A percentile compares a stretch with the other conserved stretches of the same genome.
Evolutionary conservation across 257 asterid genomes (phyloP).

Genomic region (Salvia hispanica): DNA sequence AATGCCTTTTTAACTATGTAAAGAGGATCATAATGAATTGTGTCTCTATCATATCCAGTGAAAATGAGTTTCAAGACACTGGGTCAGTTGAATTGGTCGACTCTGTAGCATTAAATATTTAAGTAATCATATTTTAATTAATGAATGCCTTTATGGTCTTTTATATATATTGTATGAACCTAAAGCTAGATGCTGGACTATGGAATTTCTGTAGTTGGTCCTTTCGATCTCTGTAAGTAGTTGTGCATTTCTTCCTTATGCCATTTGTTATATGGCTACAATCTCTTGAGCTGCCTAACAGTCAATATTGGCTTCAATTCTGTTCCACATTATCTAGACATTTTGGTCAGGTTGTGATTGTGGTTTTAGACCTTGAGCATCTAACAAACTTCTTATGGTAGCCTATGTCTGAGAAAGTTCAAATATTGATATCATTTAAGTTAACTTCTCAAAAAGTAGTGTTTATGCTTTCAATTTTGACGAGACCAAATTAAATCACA

Average conservation of each 20-base stretch:
- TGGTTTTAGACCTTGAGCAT: conserved; percentile 12
- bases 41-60: conserved; percentile 11
- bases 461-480: conserved; percentile 46
- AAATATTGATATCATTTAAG: conserved; percentile 20
- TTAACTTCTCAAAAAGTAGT: conserved; percentile 30
- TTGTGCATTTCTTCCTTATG: conserved; percentile 8
- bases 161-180: not conserved
- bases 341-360: conserved; percentile 25
- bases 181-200: conserved; percentile 14
- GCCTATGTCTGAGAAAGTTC: conserved; percentile 21
- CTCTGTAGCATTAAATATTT: not conserved
- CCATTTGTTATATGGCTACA: not conserved
- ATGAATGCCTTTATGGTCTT: not conserved
- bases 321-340: not conserved
- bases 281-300: not conserved
- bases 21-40: not conserved
- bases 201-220: not conserved
- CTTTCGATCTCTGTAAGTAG: not conserved
- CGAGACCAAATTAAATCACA: conserved; percentile 59
- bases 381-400: conserved; percentile 20
- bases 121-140: conserved; percentile 6
- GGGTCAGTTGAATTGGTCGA: not conserved
- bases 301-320: not conserved
- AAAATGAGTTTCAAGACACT: not conserved
- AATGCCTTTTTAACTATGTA: conserved; percentile 28